A percentile compares a stretch with the other conserved stretches of the same genome.
Conservation (phyloP, 805 yeast species). For the Ogataea pini region DNA sequence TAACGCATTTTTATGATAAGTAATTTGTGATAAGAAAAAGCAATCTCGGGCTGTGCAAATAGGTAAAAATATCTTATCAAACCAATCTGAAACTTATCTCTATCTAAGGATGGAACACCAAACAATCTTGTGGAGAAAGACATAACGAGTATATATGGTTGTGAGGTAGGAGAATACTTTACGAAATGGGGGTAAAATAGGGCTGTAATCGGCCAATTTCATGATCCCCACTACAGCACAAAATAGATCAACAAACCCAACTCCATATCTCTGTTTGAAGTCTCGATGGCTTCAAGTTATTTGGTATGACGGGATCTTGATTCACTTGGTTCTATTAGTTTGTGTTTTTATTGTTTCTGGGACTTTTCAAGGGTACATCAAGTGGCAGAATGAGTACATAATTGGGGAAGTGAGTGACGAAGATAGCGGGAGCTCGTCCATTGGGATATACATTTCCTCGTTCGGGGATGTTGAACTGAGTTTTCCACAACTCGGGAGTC, state of each 20-base stretch:
- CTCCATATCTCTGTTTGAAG: slow-evolving; percentile 29
- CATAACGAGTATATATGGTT: no score
- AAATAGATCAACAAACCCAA: slow-evolving; percentile 23
- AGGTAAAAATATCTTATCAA: background rate
- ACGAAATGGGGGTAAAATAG: no score
- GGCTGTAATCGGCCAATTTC: no score
- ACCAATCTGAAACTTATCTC: background rate
- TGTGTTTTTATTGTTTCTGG: background rate
- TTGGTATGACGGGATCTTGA: slow-evolving; percentile 17
- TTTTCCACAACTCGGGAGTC: background rate
- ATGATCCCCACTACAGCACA: slow-evolving; percentile 19
- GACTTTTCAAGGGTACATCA: background rate
- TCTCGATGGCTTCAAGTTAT: slow-evolving; percentile 25
- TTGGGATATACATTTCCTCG: background rate
- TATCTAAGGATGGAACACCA: no score
- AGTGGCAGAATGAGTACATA: background rate
- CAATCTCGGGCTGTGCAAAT: background rate
- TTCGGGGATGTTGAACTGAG: background rate
- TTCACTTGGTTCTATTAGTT: slow-evolving; percentile 2
- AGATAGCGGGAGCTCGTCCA: background rate
- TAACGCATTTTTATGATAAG: no score
- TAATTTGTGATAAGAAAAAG: no score
- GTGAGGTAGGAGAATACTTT: no score
- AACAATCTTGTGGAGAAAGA: no score
- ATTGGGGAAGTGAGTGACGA: background rate